Evolutionary conservation across 495 filamentous ascomycete species (phyloP), one percentile per base, ranked within the genome.

Genomic region (Penicillium taxi): DNA sequence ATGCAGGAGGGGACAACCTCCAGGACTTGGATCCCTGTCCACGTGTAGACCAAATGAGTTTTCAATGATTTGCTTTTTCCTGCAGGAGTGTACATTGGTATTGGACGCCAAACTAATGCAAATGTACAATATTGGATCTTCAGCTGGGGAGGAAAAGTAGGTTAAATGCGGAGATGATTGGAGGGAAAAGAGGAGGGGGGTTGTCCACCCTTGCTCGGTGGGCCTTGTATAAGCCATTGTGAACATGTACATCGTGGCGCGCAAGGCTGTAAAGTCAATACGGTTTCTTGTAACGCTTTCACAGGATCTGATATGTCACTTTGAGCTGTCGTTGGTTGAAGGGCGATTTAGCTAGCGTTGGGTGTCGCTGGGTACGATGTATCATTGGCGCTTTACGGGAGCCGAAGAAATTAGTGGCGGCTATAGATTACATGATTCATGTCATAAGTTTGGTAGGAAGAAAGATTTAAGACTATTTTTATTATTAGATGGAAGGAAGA

Each of bases 231-330:
- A n/a, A n/a, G n/a, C n/a, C n/a, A n/a, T n/a, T n/a, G n/a, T n/a
- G n/a, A n/a, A n/a, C n/a, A n/a, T n/a, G n/a, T n/a, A n/a, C n/a
- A n/a, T n/a, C n/a, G n/a, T n/a, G n/a, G n/a, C n/a, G n/a, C n/a
- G n/a, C n/a, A n/a, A n/a, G n/a, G 5, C 15, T 28, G 26, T 28
- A 28, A 12, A 5, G 26, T 28, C 12, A 19, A 35, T 15, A 35
- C 34, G 11, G 22, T 26, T 36, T 26, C n/a, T 28, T 42, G 38
- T 37, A 39, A 42, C 41, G 24, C 27, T 38, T 32, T 24, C 40
- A 28, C 42, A 39, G 34, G 40, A 52, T 48, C 45, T 46, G 57
- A 63, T 58, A 46, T 50, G 54, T 63, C 59, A 55, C 44, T 49
- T 42, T 51, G 57, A 58, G 55, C 45, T 51, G 41, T 63, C 51